Base-by-base conservation (phyloP, 768 basidiomycete genomes). In the Suillus cothurnatus region DNA sequence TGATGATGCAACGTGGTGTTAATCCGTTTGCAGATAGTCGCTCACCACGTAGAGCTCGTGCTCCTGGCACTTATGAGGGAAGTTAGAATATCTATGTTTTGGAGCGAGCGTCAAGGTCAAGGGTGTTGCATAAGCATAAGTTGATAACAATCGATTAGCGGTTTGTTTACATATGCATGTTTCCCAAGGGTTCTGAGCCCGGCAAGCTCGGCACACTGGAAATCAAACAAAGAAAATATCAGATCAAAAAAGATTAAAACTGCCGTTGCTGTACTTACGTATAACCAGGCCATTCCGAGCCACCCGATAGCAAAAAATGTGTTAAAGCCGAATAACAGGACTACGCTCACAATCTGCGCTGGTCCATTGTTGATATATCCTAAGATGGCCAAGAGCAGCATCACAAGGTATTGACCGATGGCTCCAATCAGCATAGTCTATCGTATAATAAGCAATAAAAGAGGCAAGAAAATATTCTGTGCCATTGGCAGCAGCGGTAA, bases 351-450 rank as follows among this genome's bases (percentile, higher is more conserved):
- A 19, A 70, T 68, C 52, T 73, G 74, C 19, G 73, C 72, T 14
- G 66, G 69, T 26, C 26, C 39, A 47, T 69, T 73, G 19, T 70
- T 71, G 32, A 66, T 60, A 23, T 70, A 67, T 67, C 72, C 70
- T 32, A 70, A 61, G 34, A 69, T 61, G 55, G 75, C 73, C 19
- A 78, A 69, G 62, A 77, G 57, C 31, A 70, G 62, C 76, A 79
- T 77, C 8, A 72, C 71, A 12, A 64, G 38, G 21, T 62, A 68
- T 64, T 72, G 57, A 69, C 81, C 82, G 61, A 77, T 68, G 28
- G 83, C 79, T 52, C 84, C 84, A 67, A 73, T 75, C 71, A 84
- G 75, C 62, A 64, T 76, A 72, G 71, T 86, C 84, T 68, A 85
- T 80, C 63, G 80, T 76, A 69, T 76, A 82, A 76, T 85, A 82